Conservation (phyloP, 805 yeast species). For the Saccharomycopsis javanensis region DNA sequence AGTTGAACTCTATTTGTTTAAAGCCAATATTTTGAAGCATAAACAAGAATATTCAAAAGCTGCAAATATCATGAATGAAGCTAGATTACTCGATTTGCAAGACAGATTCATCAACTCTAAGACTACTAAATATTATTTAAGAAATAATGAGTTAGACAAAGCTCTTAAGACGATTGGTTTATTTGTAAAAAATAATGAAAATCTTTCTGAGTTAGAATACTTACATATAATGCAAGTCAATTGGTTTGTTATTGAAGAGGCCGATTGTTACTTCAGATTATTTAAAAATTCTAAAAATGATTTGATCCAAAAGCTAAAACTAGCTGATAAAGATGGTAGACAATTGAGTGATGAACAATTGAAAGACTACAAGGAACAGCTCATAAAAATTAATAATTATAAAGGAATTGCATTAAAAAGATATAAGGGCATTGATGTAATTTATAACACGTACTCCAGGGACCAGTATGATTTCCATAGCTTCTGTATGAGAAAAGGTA, state of each 20-base stretch:
- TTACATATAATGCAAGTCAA: constrained; percentile 83
- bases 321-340: constrained; percentile 9
- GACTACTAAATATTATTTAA: constrained; percentile 69
- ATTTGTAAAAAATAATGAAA: constrained; percentile 79
- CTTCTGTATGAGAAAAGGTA: constrained; percentile 83
- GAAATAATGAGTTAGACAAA: constrained; percentile 64
- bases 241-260: constrained; percentile 81
- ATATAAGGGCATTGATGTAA: constrained; percentile 51
- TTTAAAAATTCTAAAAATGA: constrained; percentile 31
- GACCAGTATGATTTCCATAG: constrained; percentile 95
- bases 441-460: constrained; percentile 59
- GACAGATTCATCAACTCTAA: constrained; percentile 89
- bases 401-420: constrained; percentile 76
- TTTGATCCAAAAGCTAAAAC: constrained; percentile 10
- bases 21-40: constrained; percentile 74
- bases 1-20: constrained; percentile 71
- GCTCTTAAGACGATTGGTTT: constrained; percentile 67
- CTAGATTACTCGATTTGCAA: constrained; percentile 69
- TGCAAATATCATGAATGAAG: constrained; percentile 54
- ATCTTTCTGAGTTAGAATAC: constrained; percentile 77
- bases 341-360: constrained; percentile 23
- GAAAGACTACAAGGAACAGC: constrained; percentile 30
- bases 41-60: constrained; percentile 55
- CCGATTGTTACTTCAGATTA: constrained; percentile 65
- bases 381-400: constrained; percentile 37